Conservation (phyloP, 2,329 filamentous ascomycete species). For the Paecilomyces sp. region DNA sequence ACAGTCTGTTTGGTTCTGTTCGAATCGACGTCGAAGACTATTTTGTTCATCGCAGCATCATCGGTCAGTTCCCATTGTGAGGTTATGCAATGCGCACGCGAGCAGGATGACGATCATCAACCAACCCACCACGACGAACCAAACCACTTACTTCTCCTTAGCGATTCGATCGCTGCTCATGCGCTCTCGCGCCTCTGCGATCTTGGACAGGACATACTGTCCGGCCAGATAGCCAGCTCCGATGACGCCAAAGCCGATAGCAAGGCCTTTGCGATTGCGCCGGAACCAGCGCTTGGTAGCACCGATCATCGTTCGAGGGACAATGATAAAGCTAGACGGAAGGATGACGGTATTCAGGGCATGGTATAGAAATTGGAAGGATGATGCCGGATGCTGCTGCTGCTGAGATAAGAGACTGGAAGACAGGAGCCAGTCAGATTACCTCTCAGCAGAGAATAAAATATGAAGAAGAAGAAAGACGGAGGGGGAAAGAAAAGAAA, state of each 20-base stretch:
- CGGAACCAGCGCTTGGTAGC: slow-evolving; percentile 84
- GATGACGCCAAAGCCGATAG: slow-evolving; percentile 78
- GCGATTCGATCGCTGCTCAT: slow-evolving; percentile 95
- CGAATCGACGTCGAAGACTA: slow-evolving; percentile 89
- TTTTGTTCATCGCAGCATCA: slow-evolving; percentile 1
- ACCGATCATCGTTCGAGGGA: slow-evolving; percentile 47
- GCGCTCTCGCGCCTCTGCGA: slow-evolving; percentile 87
- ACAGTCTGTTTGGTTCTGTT: slow-evolving; percentile 98
- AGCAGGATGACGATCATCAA: neutral
- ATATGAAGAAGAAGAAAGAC: neutral
- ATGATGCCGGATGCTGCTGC: neutral
- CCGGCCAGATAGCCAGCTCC: slow-evolving; percentile 87
- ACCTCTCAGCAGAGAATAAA: neutral
- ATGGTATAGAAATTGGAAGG: slow-evolving; percentile 1
- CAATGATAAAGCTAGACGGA: neutral
- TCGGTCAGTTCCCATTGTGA: neutral
- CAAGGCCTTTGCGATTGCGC: slow-evolving; percentile 84
- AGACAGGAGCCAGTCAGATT: neutral
- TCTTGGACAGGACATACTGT: slow-evolving; percentile 86
- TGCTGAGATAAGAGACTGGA: neutral
- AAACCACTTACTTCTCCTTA: slow-evolving; percentile 74
- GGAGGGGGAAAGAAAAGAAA: neutral
- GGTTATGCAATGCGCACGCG: neutral
- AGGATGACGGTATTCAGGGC: slow-evolving; percentile 3
- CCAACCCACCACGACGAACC: neutral